Percentiles rank a stretch among this genome's conserved stretches.
These are phyloP conservation scores for Aspergillus heteromorphus DNA, from an alignment of 495 filamentous ascomycete species.

Conservation along the genomic window DNA sequence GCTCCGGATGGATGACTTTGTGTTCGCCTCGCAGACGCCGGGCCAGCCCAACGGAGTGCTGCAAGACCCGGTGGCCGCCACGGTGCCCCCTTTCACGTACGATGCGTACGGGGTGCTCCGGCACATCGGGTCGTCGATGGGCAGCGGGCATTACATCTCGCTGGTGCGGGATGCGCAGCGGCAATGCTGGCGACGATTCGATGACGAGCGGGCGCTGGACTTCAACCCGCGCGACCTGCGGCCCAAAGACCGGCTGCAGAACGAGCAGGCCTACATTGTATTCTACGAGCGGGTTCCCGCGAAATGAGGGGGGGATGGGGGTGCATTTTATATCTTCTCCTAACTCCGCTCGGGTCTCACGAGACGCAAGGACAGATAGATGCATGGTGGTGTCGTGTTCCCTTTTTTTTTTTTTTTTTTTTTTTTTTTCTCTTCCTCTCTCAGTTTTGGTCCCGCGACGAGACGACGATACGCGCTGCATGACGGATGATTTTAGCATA, in stretches of 20 bases:
- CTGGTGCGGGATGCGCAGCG: constrained; percentile 57
- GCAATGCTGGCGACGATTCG: constrained; percentile 59
- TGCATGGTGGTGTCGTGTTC: neutral
- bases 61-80: constrained; percentile 38
- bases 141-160: constrained; percentile 66
- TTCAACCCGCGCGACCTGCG: constrained; percentile 52
- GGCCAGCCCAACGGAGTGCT: constrained; percentile 13
- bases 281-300: constrained; percentile 56
- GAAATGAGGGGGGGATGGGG: constrained; percentile 30
- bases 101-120: constrained; percentile 68
- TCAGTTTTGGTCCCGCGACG: neutral
- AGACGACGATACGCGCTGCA: neutral
- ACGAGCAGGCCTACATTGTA: constrained; percentile 63
- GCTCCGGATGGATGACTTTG: constrained; percentile 58
- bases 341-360: neutral
- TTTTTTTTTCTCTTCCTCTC: neutral
- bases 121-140: constrained; percentile 58
- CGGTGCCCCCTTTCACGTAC: constrained; percentile 61
- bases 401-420: neutral
- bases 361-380: neutral
- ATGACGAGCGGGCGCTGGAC: constrained; percentile 56
- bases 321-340: neutral
- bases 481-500: neutral
- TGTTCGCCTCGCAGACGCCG: constrained; percentile 33
- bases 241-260: constrained; percentile 46